Evolutionary conservation across 495 filamentous ascomycete genomes (phyloP).

Genomic region (Penicillium longicatenatum): DNA sequence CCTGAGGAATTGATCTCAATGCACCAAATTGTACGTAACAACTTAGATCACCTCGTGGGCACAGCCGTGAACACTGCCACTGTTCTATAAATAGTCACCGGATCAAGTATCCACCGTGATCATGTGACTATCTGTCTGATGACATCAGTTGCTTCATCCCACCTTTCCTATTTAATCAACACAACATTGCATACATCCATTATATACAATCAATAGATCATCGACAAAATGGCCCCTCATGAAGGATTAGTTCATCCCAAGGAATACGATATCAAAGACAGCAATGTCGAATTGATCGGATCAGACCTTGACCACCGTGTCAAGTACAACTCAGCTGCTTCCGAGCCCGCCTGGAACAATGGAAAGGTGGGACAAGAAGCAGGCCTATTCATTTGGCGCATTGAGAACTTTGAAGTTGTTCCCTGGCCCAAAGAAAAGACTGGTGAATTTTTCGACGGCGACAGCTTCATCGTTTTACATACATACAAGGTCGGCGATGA

Average conservation of each 20-base stretch:
- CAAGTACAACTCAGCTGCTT: conserved; percentile 60
- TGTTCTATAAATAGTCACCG: not conserved
- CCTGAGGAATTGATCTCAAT: too few species aligned
- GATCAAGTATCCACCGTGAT: not conserved
- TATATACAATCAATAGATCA: not conserved
- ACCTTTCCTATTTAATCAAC: conserved; percentile 1
- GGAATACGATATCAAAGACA: conserved; percentile 63
- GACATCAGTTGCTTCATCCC: conserved; percentile 2
- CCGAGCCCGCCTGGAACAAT: conserved; percentile 64
- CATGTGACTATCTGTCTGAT: not conserved
- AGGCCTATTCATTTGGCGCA: conserved; percentile 60
- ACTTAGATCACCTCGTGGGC: too few species aligned
- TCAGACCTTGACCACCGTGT: conserved; percentile 62
- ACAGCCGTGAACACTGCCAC: too few species aligned
- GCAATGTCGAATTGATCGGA: conserved; percentile 62
- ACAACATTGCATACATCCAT: not conserved
- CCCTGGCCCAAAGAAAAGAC: conserved; percentile 54
- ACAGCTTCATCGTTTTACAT: conserved; percentile 63
- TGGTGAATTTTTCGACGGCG: conserved; percentile 62
- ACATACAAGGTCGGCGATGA: conserved; percentile 53
- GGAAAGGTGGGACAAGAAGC: conserved; percentile 45
- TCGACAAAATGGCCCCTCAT: conserved; percentile 53
- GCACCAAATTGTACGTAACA: too few species aligned
- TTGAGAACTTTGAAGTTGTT: conserved; percentile 62
- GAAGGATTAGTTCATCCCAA: conserved; percentile 58